These are phyloP conservation scores for Zygosaccharomyces rouxii DNA, from an alignment of 805 yeast species.

Conservation along the genomic window DNA sequence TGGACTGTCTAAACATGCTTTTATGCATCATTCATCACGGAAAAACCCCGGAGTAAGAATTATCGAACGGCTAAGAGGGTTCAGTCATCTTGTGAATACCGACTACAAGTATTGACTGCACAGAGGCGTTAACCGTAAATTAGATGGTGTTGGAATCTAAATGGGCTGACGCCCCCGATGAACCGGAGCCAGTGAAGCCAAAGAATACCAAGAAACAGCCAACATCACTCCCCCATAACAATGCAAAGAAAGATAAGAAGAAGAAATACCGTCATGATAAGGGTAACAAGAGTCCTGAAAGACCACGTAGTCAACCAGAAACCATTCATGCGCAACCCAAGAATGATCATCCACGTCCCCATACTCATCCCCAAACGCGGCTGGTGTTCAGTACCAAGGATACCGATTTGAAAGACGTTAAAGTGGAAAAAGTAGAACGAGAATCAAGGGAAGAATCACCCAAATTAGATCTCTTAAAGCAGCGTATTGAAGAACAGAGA, in stretches of 20 bases:
- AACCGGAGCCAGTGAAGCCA: constrained; percentile 6
- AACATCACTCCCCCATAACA: constrained; percentile 1
- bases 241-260: constrained; percentile 5
- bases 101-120: neutral
- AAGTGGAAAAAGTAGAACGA: neutral
- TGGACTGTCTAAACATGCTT: neutral
- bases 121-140: neutral
- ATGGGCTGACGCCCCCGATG: constrained; percentile 29
- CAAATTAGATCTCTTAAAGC: constrained; percentile 20
- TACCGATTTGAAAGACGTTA: neutral
- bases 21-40: neutral
- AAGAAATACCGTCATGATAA: neutral
- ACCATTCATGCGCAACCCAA: neutral
- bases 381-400: constrained; percentile 12
- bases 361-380: constrained; percentile 3
- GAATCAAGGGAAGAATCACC: constrained; percentile 9
- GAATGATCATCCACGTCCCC: neutral
- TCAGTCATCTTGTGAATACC: neutral
- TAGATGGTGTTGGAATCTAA: constrained; percentile 28
- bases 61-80: neutral
- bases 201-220: constrained; percentile 5
- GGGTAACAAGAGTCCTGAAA: neutral
- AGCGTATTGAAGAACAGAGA: constrained; percentile 32
- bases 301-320: constrained; percentile 2
- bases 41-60: neutral